phyloP scores from a whole-genome alignment of 768 basidiomycete species.

The Chalciporus chontae region DNA sequence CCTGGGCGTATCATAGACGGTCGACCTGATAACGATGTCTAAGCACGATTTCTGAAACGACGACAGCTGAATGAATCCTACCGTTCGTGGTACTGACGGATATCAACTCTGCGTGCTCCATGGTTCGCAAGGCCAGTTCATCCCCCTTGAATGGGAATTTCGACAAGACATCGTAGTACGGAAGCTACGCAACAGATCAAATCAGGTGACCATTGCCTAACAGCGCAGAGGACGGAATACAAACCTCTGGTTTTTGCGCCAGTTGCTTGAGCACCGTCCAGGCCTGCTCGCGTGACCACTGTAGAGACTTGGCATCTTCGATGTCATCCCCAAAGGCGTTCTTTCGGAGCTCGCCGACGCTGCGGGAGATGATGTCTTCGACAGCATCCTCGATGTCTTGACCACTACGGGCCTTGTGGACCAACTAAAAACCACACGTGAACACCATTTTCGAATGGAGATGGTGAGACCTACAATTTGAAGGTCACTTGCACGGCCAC shows the following conservation, averaged over 20 bases:
- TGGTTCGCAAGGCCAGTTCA: constrained; percentile 69
- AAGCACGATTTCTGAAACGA: neutral
- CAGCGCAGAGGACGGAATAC: constrained; percentile 17
- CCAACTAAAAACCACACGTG: constrained; percentile 45
- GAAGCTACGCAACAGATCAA: constrained; percentile 42
- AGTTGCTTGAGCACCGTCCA: constrained; percentile 81
- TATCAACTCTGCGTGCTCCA: constrained; percentile 91
- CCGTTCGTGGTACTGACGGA: constrained; percentile 75
- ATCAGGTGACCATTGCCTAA: neutral
- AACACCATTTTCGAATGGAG: neutral
- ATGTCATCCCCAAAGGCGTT: constrained; percentile 89
- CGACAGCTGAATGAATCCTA: constrained; percentile 21
- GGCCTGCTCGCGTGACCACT: constrained; percentile 86
- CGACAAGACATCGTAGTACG: constrained; percentile 78
- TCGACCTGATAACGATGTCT: constrained; percentile 51
- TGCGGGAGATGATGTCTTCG: constrained; percentile 81
- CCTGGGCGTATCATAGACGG: constrained; percentile 85
- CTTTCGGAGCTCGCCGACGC: constrained; percentile 82
- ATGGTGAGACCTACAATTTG: constrained; percentile 56
- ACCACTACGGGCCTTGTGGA: constrained; percentile 81
- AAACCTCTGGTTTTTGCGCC: constrained; percentile 59
- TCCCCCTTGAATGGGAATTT: constrained; percentile 93
- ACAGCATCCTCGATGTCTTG: constrained; percentile 74
- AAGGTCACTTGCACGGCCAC: constrained; percentile 88
- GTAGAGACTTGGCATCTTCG: constrained; percentile 78